These are phyloP conservation scores for Phylloporus rhodoxanthus DNA, from an alignment of 768 basidiomycete species.

Conservation along the genomic window DNA sequence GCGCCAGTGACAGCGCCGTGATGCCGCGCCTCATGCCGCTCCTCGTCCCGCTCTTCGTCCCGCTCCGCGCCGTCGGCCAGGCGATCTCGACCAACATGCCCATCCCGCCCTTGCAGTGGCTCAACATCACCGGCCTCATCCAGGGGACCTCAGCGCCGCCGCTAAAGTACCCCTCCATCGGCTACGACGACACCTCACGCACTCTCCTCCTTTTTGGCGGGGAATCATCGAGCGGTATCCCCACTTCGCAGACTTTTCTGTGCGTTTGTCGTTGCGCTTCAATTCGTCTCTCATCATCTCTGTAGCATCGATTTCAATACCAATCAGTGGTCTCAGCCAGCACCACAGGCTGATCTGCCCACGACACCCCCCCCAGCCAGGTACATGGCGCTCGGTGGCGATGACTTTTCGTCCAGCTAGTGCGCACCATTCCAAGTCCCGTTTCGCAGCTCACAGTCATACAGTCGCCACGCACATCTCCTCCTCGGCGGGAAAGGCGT, in stretches of 20 bases:
- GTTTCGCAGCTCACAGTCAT: slow-evolving; percentile 13
- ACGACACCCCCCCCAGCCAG: slow-evolving; percentile 50
- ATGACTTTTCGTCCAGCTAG: slow-evolving; percentile 81
- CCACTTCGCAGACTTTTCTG: slow-evolving; percentile 64
- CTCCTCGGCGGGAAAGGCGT: slow-evolving; percentile 64
- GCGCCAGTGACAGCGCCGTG: neutral
- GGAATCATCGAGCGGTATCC: slow-evolving; percentile 58
- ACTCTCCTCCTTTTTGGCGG: slow-evolving; percentile 72
- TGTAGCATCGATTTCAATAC: slow-evolving; percentile 56
- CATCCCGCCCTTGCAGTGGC: slow-evolving; percentile 47
- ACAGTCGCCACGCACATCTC: slow-evolving; percentile 68
- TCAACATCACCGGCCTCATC: slow-evolving; percentile 58
- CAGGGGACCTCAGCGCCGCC: slow-evolving; percentile 52
- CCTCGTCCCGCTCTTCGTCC: slow-evolving; percentile 14
- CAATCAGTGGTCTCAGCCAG: slow-evolving; percentile 55
- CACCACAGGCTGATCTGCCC: slow-evolving; percentile 45
- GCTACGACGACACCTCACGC: slow-evolving; percentile 43
- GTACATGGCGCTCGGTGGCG: slow-evolving; percentile 57
- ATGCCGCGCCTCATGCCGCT: neutral
- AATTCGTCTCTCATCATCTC: slow-evolving; percentile 7
- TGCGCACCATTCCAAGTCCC: slow-evolving; percentile 34
- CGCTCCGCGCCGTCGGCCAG: slow-evolving; percentile 33
- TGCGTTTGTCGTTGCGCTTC: slow-evolving; percentile 29
- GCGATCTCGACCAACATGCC: slow-evolving; percentile 48
- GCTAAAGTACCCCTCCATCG: slow-evolving; percentile 68